A percentile compares a stretch with the other conserved stretches of the same genome.
Conservation (phyloP, 1,284 basidiomycete species). For the Entoloma clypeatum region DNA sequence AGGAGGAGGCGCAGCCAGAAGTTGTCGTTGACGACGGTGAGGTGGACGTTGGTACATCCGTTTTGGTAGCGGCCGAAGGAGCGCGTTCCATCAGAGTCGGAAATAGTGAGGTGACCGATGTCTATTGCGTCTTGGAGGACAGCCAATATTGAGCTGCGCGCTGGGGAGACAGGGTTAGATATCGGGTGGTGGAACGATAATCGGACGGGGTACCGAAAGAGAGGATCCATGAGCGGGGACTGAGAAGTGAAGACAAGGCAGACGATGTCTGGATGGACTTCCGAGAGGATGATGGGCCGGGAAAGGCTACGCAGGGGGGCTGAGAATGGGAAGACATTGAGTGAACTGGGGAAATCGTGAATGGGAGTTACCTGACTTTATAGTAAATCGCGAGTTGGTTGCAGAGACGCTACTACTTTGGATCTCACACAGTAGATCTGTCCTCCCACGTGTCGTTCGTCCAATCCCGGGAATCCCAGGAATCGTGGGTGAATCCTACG, state of each 20-base stretch:
- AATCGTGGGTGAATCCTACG: no score
- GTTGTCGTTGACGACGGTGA: conserved; percentile 55
- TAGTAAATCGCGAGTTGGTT: no score
- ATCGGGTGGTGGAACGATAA: neutral
- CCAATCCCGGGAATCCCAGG: no score
- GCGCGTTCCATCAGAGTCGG: conserved; percentile 54
- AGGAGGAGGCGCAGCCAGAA: conserved; percentile 67
- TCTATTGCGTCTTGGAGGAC: conserved; percentile 57
- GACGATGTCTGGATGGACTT: conserved; percentile 40
- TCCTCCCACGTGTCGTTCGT: no score
- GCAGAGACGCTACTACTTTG: no score
- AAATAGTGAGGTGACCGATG: conserved; percentile 58
- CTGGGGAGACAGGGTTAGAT: conserved; percentile 30
- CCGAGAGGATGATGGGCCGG: conserved; percentile 36
- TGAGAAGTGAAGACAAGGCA: conserved; percentile 38
- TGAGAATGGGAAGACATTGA: conserved; percentile 36
- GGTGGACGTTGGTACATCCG: conserved; percentile 43
- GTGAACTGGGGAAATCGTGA: no score
- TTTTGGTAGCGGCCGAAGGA: conserved; percentile 49
- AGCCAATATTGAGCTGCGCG: conserved; percentile 59
- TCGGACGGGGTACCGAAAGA: conserved; percentile 36
- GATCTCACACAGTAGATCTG: no score
- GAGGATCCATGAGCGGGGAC: conserved; percentile 42
- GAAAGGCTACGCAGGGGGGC: conserved; percentile 38
- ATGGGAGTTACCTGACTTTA: no score